Percentiles rank a stretch among this genome's conserved stretches.
phyloP scores from a whole-genome alignment of 257 asterid species.

The Ophiorrhiza pumila region DNA sequence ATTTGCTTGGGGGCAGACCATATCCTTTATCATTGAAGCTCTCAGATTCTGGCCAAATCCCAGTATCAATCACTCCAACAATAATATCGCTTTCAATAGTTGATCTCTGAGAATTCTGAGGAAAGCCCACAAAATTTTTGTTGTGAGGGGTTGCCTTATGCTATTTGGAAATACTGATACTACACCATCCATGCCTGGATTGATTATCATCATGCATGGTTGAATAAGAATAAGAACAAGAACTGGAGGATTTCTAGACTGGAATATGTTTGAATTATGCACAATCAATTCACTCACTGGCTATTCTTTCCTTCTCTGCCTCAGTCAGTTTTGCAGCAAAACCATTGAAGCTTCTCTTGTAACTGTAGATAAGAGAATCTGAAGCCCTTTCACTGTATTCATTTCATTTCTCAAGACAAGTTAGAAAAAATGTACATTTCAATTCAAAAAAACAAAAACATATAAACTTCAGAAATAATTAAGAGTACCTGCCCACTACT shows the following conservation, averaged over 20 bases:
- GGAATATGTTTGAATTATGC: no score
- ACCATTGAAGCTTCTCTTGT: conserved; percentile 59
- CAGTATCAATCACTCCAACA: conserved; percentile 42
- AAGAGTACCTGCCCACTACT: conserved; percentile 40
- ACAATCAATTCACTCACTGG: conserved; percentile 37
- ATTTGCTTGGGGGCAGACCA: conserved; percentile 37
- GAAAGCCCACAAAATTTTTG: conserved; percentile 51
- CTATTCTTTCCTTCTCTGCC: conserved; percentile 32
- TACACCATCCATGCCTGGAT: conserved; percentile 41
- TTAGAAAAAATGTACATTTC: not conserved
- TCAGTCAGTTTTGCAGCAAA: conserved; percentile 58
- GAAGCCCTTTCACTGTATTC: conserved; percentile 28
- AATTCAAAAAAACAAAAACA: not conserved
- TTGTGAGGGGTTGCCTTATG: conserved; percentile 43
- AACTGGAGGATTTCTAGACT: not conserved
- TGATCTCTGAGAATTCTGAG: conserved; percentile 22
- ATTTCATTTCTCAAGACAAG: not conserved
- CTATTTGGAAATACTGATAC: conserved; percentile 45
- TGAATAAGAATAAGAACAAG: not conserved
- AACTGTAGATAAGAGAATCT: conserved; percentile 13
- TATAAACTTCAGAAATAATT: not conserved
- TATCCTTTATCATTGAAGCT: conserved; percentile 33
- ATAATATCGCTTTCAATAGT: conserved; percentile 36
- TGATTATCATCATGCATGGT: no score
- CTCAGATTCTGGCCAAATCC: conserved; percentile 48